Evolutionary conservation across 495 filamentous ascomycete genomes (phyloP).

Genomic region (Glarea lozoyensis): DNA sequence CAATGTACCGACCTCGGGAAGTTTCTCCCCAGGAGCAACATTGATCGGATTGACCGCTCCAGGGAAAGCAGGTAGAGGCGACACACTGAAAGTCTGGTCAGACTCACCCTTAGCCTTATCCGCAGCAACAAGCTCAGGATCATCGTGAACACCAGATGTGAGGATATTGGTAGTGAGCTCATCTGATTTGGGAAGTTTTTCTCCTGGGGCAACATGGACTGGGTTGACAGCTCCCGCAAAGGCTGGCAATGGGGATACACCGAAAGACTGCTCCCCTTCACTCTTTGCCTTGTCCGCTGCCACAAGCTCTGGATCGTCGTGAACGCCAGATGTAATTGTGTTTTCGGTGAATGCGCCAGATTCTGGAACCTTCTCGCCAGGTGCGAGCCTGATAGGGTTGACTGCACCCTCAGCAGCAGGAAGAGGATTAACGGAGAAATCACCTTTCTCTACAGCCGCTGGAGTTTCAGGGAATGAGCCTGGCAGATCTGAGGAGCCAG

Average conservation of each 20-base stretch:
- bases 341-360: slow-evolving; percentile 45
- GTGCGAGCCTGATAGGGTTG: slow-evolving; percentile 70
- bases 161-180: slow-evolving; percentile 43
- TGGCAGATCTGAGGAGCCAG: slow-evolving; percentile 39
- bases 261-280: slow-evolving; percentile 43
- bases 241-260: slow-evolving; percentile 69
- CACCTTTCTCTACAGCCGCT: slow-evolving; percentile 33
- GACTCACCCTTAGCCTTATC: slow-evolving; percentile 23
- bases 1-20: slow-evolving; percentile 50
- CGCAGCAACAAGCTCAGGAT: slow-evolving; percentile 27
- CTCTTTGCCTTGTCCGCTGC: slow-evolving; percentile 13
- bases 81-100: slow-evolving; percentile 51
- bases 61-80: slow-evolving; percentile 68
- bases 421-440: slow-evolving; percentile 61
- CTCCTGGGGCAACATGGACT: slow-evolving; percentile 66
- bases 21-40: slow-evolving; percentile 68
- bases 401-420: slow-evolving; percentile 69
- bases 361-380: slow-evolving; percentile 74
- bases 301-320: slow-evolving; percentile 44
- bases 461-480: slow-evolving; percentile 79
- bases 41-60: slow-evolving; percentile 75
- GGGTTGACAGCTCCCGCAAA: slow-evolving; percentile 73
- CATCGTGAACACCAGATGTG: slow-evolving; percentile 56
- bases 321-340: slow-evolving; percentile 51
- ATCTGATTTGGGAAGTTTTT: slow-evolving; percentile 58